These are phyloP conservation scores for Saccharomycopsis sp. DNA, from an alignment of 805 yeast genomes.

Conservation along the genomic window DNA sequence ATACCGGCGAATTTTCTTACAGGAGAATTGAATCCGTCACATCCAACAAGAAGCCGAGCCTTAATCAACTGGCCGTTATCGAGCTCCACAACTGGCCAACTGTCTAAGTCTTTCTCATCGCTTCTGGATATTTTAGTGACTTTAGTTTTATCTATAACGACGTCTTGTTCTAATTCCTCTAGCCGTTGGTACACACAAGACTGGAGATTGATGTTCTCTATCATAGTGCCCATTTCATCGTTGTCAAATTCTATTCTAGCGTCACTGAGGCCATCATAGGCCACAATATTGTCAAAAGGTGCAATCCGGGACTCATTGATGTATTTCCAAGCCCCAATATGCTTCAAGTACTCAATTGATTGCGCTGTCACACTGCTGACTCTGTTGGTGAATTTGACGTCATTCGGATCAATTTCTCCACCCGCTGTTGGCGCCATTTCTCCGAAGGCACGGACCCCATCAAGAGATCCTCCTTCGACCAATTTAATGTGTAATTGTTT, in stretches of 20 bases:
- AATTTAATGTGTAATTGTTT: conserved; percentile 54
- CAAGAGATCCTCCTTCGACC: conserved; percentile 66
- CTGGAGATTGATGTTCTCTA: conserved; percentile 82
- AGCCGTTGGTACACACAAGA: conserved; percentile 56
- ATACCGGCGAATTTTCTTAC: conserved; percentile 78
- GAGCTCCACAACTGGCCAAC: conserved; percentile 75
- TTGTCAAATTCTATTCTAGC: conserved; percentile 69
- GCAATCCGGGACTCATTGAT: conserved; percentile 66
- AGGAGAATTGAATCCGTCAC: conserved; percentile 94
- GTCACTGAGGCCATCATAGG: conserved; percentile 76
- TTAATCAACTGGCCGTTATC: conserved; percentile 56
- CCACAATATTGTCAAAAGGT: conserved; percentile 72
- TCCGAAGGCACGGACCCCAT: conserved; percentile 42
- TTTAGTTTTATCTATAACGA: conserved; percentile 54
- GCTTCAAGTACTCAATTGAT: conserved; percentile 54
- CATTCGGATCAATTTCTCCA: no score
- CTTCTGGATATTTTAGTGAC: conserved; percentile 47
- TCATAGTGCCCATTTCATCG: conserved; percentile 70
- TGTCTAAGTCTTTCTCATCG: conserved; percentile 32
- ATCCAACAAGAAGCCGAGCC: conserved; percentile 81
- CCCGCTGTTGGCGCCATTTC: conserved; percentile 30
- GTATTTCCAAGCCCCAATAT: conserved; percentile 72
- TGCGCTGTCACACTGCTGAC: conserved; percentile 83
- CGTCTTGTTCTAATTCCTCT: conserved; percentile 34
- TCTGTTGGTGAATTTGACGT: conserved; percentile 63